Base-by-base conservation (phyloP, 2,329 filamentous ascomycete genomes). In the Escovopsis sp. region DNA sequence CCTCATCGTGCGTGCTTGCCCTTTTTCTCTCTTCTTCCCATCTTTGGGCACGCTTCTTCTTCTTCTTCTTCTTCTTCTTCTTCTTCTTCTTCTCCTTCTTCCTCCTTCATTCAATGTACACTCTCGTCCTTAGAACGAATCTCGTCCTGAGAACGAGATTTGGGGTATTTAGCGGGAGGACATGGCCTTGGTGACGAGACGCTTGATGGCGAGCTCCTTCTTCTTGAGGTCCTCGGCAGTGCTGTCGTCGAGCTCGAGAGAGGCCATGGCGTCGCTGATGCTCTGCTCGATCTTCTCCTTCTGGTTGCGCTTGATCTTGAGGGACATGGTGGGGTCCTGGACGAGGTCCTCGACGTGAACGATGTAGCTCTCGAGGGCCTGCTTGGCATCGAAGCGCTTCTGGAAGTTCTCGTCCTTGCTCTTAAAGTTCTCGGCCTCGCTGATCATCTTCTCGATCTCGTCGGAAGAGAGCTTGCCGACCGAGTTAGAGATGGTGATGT, bases 401-500 rank as follows among this genome's bases (percentile, higher is more conserved):
- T 80, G 92, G 77, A 96, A 98, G 44, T 86, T 88, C 65, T 96
- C 88, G 52, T 98, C 90, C 65, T 76, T 87, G 65, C 68, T 74
- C 84, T 98, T 98, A 82, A 94, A 98, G 68, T 93, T 92, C 70
- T 88, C 86, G 54, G 90, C 90, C 51, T 98, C 83, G 61, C 68
- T 81, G 61, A 98, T 85, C 88, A 96, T 96, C 70, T 76, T 86
- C 72, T 98, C 90, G 47, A 98, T 98, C 69, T 98, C 90, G 43
- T 66, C 65, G 36, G 79, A 82, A 44, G 86, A 94, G 49, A 98
- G 84, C 74, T 98, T 98, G 62, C 90, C 90, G 54, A 98, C 88
- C 41, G 90, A 94, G 78, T 98, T 98, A 66, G 84, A 85, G 66
- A 98, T 98, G 60, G 90, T 98, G 63, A 98, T 98, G 78, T 98